Percentiles rank a stretch among this genome's conserved stretches.
Evolutionary conservation across 2,329 filamentous ascomycete species (phyloP).

Genomic region (Cladosporium sp.): DNA sequence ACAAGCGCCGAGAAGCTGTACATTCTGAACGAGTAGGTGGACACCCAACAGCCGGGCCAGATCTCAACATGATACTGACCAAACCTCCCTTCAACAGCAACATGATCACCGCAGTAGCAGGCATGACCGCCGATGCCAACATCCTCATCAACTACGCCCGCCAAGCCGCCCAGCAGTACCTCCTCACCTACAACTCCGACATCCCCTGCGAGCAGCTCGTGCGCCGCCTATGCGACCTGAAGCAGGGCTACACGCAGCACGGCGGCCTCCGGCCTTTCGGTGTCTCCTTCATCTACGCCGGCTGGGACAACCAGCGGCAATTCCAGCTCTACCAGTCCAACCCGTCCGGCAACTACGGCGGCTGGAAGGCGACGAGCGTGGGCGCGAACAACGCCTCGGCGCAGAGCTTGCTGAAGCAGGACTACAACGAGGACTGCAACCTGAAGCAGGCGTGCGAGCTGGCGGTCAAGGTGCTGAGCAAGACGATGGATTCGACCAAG

Average conservation of each 20-base stretch:
- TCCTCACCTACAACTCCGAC: conserved; percentile 99
- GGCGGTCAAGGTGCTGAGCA: conserved; percentile 98
- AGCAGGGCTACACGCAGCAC: conserved; percentile 98
- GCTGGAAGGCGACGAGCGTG: conserved; percentile 97
- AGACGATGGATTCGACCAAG: conserved; percentile 99
- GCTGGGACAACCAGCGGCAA: conserved; percentile 90
- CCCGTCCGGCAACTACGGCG: conserved; percentile 96
- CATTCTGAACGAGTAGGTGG: conserved; percentile 86
- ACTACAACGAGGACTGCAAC: conserved; percentile 98
- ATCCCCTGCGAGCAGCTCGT: conserved; percentile 99
- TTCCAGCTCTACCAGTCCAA: conserved; percentile 99
- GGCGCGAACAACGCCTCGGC: conserved; percentile 98
- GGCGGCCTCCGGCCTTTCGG: conserved; percentile 96
- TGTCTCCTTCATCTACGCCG: conserved; percentile 98
- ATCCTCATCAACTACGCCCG: conserved; percentile 99
- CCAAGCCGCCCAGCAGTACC: conserved; percentile 92
- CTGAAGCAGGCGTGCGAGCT: conserved; percentile 94
- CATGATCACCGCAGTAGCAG: conserved; percentile 99
- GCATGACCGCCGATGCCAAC: conserved; percentile 99
- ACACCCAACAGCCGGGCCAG: not conserved
- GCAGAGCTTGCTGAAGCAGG: conserved; percentile 94
- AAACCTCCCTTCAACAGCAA: conserved; percentile 56
- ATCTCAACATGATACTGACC: not conserved
- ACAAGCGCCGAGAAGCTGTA: conserved; percentile 99
- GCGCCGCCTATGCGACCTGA: conserved; percentile 90